Base-by-base conservation (phyloP, 768 basidiomycete genomes). In the Tephrocybe sp. region DNA sequence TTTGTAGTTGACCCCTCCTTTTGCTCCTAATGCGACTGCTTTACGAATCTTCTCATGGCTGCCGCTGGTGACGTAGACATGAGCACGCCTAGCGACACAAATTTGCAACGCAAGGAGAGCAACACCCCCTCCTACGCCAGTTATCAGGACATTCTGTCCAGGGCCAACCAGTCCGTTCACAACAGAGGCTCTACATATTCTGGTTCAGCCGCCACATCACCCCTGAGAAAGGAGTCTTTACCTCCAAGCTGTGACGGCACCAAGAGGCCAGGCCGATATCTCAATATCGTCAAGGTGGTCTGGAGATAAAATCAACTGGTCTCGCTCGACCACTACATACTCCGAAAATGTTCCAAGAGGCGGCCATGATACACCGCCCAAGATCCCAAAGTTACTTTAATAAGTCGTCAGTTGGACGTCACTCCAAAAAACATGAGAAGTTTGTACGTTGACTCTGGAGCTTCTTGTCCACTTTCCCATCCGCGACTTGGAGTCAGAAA, bases 171-270 rank as follows among this genome's bases (percentile, higher is more conserved):
- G 64, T 0, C 80, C 90, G 54, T 91, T 82, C 19, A 90, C 74
- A 15, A 82, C 68, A 2, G 77, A 70, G 1, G 86, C 87, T 61
- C 89, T 90, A 53, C 9, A 18, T 22, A 27, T 27, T 49, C 22
- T 15, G 12, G 21, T 25, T 53, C 30, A 25, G 36, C 37, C 53
- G 25, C 27, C 12, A 23, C 2, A 39, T 40, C n/a, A 25, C 43
- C 27, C 15, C 13, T 15, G 22, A 36, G 24, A 15, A 8, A 63
- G 7, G 11, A 34, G 8, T 34, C 33, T 71, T 36, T 10, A 91
- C 91, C 91, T 82, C 85, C 88, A 94, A 2, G 91, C 88, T 13
- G 91, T 94, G 16, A 92, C 63, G 2, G 83, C 88, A 0, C 74
- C 89, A 2, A 89, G 58, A 0, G 91, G 90, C 81, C 87, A 88